phyloP scores from a whole-genome alignment of 331 rosid species.

The Rosa hybrid region DNA sequence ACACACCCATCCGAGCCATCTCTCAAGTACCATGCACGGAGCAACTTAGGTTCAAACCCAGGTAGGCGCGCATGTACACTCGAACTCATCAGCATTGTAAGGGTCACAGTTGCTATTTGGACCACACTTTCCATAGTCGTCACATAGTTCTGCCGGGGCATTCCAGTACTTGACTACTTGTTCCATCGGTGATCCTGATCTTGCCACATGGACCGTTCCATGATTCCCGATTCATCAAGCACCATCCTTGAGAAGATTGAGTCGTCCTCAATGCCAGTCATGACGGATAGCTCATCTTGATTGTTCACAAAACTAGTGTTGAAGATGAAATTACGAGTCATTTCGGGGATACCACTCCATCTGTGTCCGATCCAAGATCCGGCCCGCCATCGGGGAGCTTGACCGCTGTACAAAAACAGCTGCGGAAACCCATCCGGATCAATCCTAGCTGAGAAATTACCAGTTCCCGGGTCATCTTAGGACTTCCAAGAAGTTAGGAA shows the following conservation, averaged over 20 bases:
- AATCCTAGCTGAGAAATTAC: too few species aligned
- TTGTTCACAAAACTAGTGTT: constrained; percentile 26
- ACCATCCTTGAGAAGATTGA: not conserved
- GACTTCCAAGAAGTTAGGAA: too few species aligned
- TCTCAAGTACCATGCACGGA: constrained; percentile 42
- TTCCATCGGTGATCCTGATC: constrained; percentile 32
- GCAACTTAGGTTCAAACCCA: constrained; percentile 53
- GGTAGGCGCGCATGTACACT: constrained; percentile 58
- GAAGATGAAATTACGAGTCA: not conserved
- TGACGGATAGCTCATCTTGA: not conserved
- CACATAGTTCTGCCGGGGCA: constrained; percentile 30
- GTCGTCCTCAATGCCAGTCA: not conserved
- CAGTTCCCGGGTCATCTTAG: too few species aligned
- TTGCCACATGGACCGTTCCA: constrained; percentile 22
- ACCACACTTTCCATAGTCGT: constrained; percentile 40
- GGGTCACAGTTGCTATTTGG: constrained; percentile 31
- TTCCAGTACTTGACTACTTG: constrained; percentile 31
- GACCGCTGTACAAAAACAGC: too few species aligned
- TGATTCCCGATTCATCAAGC: constrained; percentile 29
- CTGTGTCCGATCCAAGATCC: constrained; percentile 24
- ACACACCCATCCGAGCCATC: constrained; percentile 24
- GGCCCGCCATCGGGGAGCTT: constrained; percentile 21
- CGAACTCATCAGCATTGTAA: not conserved
- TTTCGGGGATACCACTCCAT: constrained; percentile 3
- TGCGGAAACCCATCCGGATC: too few species aligned